Percentiles rank a stretch among this genome's conserved stretches.
phyloP scores from a whole-genome alignment of 1,139 yeast genomes.

The Pichia norvegensis region DNA sequence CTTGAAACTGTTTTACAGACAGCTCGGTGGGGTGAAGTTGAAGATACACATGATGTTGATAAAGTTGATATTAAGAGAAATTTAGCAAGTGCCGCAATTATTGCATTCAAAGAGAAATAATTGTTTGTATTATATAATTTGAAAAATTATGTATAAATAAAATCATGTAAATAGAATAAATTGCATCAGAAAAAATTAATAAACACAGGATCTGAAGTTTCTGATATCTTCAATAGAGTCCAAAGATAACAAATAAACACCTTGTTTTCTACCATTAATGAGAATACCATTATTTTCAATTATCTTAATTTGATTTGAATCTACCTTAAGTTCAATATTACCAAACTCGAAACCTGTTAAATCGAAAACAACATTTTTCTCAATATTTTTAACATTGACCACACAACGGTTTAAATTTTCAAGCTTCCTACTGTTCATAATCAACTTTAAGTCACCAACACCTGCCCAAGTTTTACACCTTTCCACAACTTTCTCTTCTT shows the following conservation, averaged over 20 bases:
- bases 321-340: constrained; percentile 7
- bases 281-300: constrained; percentile 7
- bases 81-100: constrained; percentile 71
- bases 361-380: constrained; percentile 3
- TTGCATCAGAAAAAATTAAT: background rate
- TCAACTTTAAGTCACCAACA: constrained; percentile 7
- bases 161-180: background rate
- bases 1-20: constrained; percentile 82
- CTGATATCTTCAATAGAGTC: constrained; percentile 10
- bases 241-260: constrained; percentile 15
- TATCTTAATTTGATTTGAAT: constrained; percentile 6
- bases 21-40: constrained; percentile 94
- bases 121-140: background rate
- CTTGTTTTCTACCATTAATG: constrained; percentile 11
- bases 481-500: background rate
- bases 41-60: constrained; percentile 96
- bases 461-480: constrained; percentile 11
- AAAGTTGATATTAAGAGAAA: constrained; percentile 80
- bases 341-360: constrained; percentile 18
- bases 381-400: constrained; percentile 1
- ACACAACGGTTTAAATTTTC: constrained; percentile 16
- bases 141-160: background rate
- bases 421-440: constrained; percentile 5
- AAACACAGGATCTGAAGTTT: constrained; percentile 11
- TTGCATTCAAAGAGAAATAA: constrained; percentile 32